Conservation (phyloP, 1,284 basidiomycete species). For the Malassezia pachydermatis region DNA sequence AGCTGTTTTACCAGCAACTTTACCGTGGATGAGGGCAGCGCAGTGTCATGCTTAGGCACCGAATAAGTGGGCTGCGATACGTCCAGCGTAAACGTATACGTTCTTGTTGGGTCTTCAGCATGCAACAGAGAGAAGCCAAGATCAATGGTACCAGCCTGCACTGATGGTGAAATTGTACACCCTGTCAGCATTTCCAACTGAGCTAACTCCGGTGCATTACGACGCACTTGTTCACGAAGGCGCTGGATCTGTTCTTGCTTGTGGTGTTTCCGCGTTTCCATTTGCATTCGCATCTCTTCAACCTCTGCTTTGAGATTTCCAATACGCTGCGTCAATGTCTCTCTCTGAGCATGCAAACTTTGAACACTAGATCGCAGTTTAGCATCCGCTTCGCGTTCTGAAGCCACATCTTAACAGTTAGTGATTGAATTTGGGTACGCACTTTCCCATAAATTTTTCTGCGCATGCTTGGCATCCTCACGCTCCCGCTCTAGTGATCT, state of each 20-base stretch:
- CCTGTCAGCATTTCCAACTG: constrained; percentile 29
- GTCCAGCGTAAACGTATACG: constrained; percentile 13
- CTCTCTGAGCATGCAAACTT: constrained; percentile 26
- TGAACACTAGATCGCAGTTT: constrained; percentile 26
- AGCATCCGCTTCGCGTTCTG: constrained; percentile 30
- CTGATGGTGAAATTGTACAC: constrained; percentile 22
- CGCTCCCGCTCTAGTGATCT: constrained; percentile 29
- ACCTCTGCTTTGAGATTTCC: constrained; percentile 29
- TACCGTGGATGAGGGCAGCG: constrained; percentile 6
- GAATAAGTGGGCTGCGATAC: constrained; percentile 5
- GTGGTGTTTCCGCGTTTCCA: constrained; percentile 24
- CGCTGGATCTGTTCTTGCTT: constrained; percentile 24
- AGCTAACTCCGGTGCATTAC: constrained; percentile 31
- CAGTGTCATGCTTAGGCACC: constrained; percentile 5
- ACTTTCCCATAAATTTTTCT: constrained; percentile 33
- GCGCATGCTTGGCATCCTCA: constrained; percentile 28
- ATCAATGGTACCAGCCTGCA: background rate
- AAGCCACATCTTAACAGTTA: constrained; percentile 23
- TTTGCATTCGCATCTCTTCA: constrained; percentile 24
- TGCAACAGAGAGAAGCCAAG: constrained; percentile 7
- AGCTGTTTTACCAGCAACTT: constrained; percentile 24
- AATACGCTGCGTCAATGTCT: constrained; percentile 27
- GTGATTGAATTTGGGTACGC: background rate
- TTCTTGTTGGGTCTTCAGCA: constrained; percentile 11
- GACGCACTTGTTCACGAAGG: constrained; percentile 27